Percentiles rank a stretch among this genome's conserved stretches.
phyloP scores from a whole-genome alignment of 2,329 filamentous ascomycete species.

The Setomelanomma holmii region DNA sequence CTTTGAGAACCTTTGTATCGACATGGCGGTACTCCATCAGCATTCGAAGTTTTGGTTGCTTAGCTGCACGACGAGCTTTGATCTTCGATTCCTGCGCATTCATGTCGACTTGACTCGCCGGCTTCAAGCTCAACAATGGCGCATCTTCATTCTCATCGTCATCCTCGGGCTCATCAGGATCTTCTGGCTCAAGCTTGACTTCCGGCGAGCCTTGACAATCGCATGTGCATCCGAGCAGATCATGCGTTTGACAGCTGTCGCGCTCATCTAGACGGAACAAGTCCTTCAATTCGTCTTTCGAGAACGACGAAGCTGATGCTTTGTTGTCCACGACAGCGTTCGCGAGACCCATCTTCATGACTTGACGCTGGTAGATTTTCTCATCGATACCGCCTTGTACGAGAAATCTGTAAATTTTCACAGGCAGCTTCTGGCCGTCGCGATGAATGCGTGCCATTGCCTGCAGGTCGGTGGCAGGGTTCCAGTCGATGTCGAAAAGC shows the following conservation, averaged over 20 bases:
- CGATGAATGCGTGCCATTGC: constrained; percentile 78
- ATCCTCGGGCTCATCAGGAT: constrained; percentile 23
- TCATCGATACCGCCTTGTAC: constrained; percentile 74
- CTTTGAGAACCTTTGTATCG: constrained; percentile 46
- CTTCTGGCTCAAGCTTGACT: constrained; percentile 11
- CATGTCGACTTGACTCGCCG: constrained; percentile 56
- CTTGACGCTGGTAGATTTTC: constrained; percentile 76
- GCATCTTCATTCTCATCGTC: constrained; percentile 36
- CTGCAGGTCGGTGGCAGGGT: constrained; percentile 75
- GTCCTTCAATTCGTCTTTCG: constrained; percentile 69
- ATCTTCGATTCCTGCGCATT: constrained; percentile 54
- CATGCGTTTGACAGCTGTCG: constrained; percentile 70
- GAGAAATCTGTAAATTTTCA: constrained; percentile 73
- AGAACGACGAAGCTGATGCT: constrained; percentile 66
- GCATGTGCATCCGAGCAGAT: constrained; percentile 69
- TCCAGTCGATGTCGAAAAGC: constrained; percentile 79
- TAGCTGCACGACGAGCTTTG: constrained; percentile 42
- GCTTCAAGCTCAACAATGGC: constrained; percentile 36
- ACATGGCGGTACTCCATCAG: constrained; percentile 64
- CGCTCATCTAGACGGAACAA: constrained; percentile 70
- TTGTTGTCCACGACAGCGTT: constrained; percentile 76
- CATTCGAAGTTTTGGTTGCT: constrained; percentile 55
- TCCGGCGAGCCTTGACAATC: constrained; percentile 58
- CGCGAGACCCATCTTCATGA: constrained; percentile 73
- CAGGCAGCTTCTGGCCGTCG: constrained; percentile 72